These are phyloP conservation scores for Globisporangium splendens DNA, from an alignment of 352 stramenopile genomes.

Conservation along the genomic window DNA sequence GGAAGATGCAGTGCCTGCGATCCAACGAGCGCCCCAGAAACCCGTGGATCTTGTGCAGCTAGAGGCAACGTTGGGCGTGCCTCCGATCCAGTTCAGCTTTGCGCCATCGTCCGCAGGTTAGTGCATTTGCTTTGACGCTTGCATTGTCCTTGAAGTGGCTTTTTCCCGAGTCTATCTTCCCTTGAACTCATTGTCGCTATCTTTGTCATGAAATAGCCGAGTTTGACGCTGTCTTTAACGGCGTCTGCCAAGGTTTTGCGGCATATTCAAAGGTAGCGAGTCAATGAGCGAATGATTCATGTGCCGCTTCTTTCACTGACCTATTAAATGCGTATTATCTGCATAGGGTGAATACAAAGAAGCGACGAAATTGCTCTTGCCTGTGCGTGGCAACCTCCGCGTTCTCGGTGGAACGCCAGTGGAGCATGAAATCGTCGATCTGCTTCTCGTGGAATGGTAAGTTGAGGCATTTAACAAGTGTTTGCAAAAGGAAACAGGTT, in stretches of 20 bases:
- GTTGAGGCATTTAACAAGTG: neutral
- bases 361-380: slow-evolving; percentile 48
- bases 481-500: neutral
- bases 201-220: slow-evolving; percentile 10
- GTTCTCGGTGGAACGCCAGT: slow-evolving; percentile 70
- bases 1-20: slow-evolving; percentile 18
- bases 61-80: slow-evolving; percentile 31
- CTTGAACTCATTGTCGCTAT: neutral
- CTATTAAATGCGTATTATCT: neutral
- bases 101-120: slow-evolving; percentile 17
- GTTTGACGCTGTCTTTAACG: slow-evolving; percentile 39
- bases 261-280: slow-evolving; percentile 57
- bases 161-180: no score
- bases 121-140: neutral
- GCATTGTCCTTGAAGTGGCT: neutral
- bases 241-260: slow-evolving; percentile 62
- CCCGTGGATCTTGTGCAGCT: slow-evolving; percentile 39
- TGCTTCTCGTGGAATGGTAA: slow-evolving; percentile 80
- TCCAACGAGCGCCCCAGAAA: slow-evolving; percentile 22
- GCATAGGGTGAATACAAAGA: slow-evolving; percentile 48
- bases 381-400: slow-evolving; percentile 56
- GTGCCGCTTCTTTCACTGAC: no score
- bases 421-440: slow-evolving; percentile 70
- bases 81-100: slow-evolving; percentile 62
- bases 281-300: no score